Base-by-base conservation (phyloP, 345 rosid species). In the Lumnitzera littorea region DNA sequence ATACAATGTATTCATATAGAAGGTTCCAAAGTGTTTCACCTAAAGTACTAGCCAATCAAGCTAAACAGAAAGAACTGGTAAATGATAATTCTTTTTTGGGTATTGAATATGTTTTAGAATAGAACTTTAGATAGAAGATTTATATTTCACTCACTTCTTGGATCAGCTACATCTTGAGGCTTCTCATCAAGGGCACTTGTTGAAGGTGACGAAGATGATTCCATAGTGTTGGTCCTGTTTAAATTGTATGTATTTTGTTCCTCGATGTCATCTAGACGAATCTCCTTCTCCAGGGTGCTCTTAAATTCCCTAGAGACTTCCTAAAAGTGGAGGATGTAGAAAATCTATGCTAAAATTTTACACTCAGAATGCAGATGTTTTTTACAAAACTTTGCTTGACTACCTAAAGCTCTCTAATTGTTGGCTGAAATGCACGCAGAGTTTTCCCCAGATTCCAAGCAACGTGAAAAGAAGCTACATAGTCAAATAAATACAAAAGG, bases 251-350 rank as follows among this genome's bases (percentile, higher is more conserved):
- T 64, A 50, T 71, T 80, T 59, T 75, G 88, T 13, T 53, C 67
- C 14, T 86, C 47, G 27, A 76, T 68, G 2, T 88, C 96, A 13
- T 91, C 94, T 11, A 91, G 80, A 48, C 96, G 96, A 63, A 91
- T 91, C 72, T 88, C 98, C 55, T 84, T 80, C 63, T 91, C 98
- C 16, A 91, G 96, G 50, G 94, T 91, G 74, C 85, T 89, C 74
- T 92, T 92, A 74, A 92, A 92, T 61, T 92, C 98, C 80, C 87
- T 87, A 27, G 96, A 91, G 68, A 91, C 96, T 8, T 91, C 98
- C 98, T 91, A 62, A 47, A 56, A n/a, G n/a, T 13, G 51, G 62
- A 48, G 24, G 52, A 58, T n/a, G 5, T 13, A 24, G 47, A 59
- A 56, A 25, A 36, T 1, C n/a, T 50, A 15, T 51, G n/a, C 2